Percentiles rank a stretch among this genome's conserved stretches.
Evolutionary conservation across 495 filamentous ascomycete genomes (phyloP).

Genomic region (Lentithecium fluviatile): DNA sequence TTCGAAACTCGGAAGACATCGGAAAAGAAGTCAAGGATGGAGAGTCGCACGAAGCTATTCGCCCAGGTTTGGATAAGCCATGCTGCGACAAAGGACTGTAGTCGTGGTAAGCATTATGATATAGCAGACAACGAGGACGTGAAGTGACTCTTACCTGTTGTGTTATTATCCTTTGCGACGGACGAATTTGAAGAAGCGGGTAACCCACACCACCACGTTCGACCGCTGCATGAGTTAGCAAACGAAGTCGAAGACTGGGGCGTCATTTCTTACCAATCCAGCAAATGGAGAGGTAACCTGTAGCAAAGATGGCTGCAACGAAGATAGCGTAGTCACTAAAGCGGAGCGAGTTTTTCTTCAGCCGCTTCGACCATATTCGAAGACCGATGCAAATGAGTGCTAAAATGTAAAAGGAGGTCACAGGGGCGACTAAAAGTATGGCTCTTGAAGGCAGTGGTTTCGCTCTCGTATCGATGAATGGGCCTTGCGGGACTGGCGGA

Average conservation of each 20-base stretch:
- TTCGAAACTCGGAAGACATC: background rate
- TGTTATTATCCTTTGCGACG: background rate
- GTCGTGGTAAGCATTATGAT: no score
- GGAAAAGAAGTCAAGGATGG: conserved; percentile 7
- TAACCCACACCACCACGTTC: background rate
- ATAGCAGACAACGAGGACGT: no score
- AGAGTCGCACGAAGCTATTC: conserved; percentile 6
- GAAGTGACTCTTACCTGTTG: no score
- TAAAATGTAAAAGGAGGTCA: background rate
- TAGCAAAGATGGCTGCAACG: background rate
- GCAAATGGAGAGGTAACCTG: background rate
- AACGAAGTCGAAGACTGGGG: no score
- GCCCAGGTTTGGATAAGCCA: conserved; percentile 6
- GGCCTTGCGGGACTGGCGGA: no score
- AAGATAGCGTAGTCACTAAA: conserved; percentile 3
- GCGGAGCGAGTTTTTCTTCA: background rate
- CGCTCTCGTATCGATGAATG: no score
- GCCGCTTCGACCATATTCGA: background rate
- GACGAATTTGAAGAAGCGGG: background rate
- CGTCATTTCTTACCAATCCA: conserved; percentile 1
- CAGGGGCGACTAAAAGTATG: background rate
- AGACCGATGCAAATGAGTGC: background rate
- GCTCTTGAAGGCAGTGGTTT: no score
- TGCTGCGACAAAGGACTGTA: conserved; percentile 4
- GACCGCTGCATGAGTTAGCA: background rate